Percentiles rank a stretch among this genome's conserved stretches.
These are phyloP conservation scores for Oenanthe sinensis DNA, from an alignment of 129 eudicot genomes.

Conservation along the genomic window DNA sequence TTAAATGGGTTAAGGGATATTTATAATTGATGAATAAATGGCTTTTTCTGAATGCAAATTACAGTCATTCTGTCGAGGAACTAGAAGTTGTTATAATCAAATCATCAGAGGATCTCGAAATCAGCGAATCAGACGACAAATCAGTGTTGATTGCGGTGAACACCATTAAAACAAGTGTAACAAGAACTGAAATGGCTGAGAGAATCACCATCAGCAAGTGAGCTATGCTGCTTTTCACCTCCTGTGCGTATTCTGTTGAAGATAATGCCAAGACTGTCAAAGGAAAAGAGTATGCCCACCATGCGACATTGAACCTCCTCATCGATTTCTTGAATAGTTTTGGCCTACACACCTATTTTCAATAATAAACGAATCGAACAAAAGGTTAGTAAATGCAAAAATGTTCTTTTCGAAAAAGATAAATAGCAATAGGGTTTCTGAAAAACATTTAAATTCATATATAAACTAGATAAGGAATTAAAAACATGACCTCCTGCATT, in stretches of 20 bases:
- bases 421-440: no score
- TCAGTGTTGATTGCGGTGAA: background rate
- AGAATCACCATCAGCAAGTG: slow-evolving; percentile 2
- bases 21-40: no score
- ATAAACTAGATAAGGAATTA: no score
- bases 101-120: background rate
- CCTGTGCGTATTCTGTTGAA: slow-evolving; percentile 30
- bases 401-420: background rate
- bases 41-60: background rate
- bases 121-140: background rate
- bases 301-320: slow-evolving; percentile 43
- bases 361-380: background rate
- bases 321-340: slow-evolving; percentile 44
- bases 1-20: background rate
- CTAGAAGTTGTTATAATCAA: background rate
- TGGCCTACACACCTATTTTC: slow-evolving; percentile 1
- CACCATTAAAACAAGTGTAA: background rate
- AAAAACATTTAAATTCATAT: no score
- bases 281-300: slow-evolving; percentile 67
- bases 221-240: slow-evolving; percentile 20
- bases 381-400: background rate
- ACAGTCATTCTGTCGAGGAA: background rate
- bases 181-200: background rate
- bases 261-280: slow-evolving; percentile 42
- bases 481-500: no score